Base-by-base conservation (phyloP, 768 basidiomycete species). In the Lactarius hatsudake region DNA sequence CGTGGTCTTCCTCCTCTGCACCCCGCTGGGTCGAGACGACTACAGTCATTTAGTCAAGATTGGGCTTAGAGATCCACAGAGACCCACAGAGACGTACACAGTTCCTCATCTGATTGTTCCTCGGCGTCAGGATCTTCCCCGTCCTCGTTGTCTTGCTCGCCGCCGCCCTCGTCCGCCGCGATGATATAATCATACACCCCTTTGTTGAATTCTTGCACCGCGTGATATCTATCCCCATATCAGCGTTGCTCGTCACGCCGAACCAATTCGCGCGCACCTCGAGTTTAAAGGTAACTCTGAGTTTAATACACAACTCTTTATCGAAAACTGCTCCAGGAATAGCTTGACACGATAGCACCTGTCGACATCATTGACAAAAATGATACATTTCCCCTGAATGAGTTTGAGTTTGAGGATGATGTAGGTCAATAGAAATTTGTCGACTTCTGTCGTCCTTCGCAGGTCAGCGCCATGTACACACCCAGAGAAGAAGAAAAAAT, bases 131-230 rank as follows among this genome's bases (percentile, higher is more conserved):
- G 73, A 62, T 85, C 85, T 13, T 78, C 77, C 12, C 81, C 82
- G n/a, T 76, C 75, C 63, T 87, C 86, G 18, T 79, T 79, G 64
- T 84, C 84, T 1, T 80, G 79, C 4, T 79, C 80, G 4, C 81
- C 80, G 0, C 86, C 85, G 65, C 86, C 87, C 78, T 98, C 97
- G 74, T 98, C 96, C 12, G 96, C 96, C 0, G 97, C 97, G 63
- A 99, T 97, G 69, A 98, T 94, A 76, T 98, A 98, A 75, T 99
- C 95, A 72, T 98, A 98, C 9, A 97, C 93, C 2, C 97, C 97
- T 72, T 93, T 92, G 77, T 99, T 99, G 74, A 99, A 99, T 77
- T 98, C 97, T 72, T 99, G 96, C 1, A 99, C 97, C 2, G 90
- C 90, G 73, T 99, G 97, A 73, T 95, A 97, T 76, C 94, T 94